phyloP scores from a whole-genome alignment of 2,329 filamentous ascomycete genomes.

The Furcasterigmium furcatum region DNA sequence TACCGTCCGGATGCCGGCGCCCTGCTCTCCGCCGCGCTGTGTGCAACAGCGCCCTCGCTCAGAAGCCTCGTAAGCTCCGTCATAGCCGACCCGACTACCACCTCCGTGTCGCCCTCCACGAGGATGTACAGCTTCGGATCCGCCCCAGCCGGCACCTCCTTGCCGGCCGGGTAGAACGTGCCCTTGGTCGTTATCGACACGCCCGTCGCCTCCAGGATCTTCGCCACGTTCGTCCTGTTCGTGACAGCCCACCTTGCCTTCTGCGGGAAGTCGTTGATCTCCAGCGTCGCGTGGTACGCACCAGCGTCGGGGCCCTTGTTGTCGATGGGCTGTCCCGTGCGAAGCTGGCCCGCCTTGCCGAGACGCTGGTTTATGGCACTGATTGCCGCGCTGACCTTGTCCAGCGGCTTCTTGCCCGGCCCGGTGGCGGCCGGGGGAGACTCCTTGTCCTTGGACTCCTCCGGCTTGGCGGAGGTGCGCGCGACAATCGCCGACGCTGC shows the following conservation, averaged over 20 bases:
- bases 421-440: constrained; percentile 49
- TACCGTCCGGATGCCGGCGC: constrained; percentile 80
- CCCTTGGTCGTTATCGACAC: constrained; percentile 98
- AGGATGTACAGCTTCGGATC: constrained; percentile 97
- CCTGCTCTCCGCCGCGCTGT: constrained; percentile 80
- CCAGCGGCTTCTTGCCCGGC: constrained; percentile 67
- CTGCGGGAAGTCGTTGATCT: constrained; percentile 99
- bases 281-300: constrained; percentile 92
- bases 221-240: constrained; percentile 96
- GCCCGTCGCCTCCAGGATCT: constrained; percentile 91
- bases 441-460: constrained; percentile 30
- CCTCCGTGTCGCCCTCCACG: constrained; percentile 94
- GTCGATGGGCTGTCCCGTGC: constrained; percentile 91
- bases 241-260: constrained; percentile 98
- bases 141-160: constrained; percentile 70
- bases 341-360: constrained; percentile 83
- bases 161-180: constrained; percentile 79
- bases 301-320: constrained; percentile 98
- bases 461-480: constrained; percentile 46
- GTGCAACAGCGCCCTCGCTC: constrained; percentile 86
- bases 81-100: constrained; percentile 88
- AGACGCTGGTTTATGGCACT: constrained; percentile 88
- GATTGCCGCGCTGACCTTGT: constrained; percentile 87
- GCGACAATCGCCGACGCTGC: constrained; percentile 56
- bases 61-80: constrained; percentile 83